These are phyloP conservation scores for Tephrocybe sp. DNA, from an alignment of 768 basidiomycete species.

Conservation along the genomic window DNA sequence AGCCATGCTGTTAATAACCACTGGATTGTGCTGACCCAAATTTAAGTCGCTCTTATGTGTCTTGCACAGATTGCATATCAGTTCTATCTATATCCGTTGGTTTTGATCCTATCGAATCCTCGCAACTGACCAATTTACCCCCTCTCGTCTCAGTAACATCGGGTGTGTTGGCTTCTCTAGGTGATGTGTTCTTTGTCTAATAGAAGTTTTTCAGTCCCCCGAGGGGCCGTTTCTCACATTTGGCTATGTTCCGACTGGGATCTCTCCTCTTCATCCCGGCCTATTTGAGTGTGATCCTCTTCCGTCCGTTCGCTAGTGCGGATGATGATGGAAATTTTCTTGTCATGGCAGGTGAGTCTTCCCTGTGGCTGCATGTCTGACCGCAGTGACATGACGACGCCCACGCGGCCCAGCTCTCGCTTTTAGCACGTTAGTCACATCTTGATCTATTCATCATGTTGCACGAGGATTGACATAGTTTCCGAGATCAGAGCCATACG, in stretches of 20 bases:
- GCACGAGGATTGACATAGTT: slow-evolving; percentile 5
- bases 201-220: slow-evolving; percentile 56
- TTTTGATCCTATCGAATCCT: neutral
- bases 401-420: slow-evolving; percentile 52
- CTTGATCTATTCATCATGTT: neutral
- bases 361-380: slow-evolving; percentile 11
- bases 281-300: slow-evolving; percentile 78
- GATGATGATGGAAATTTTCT: slow-evolving; percentile 71
- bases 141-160: slow-evolving; percentile 51
- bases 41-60: slow-evolving; percentile 86
- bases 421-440: slow-evolving; percentile 71
- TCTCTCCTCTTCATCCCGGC: slow-evolving; percentile 86
- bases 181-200: slow-evolving; percentile 4
- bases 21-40: slow-evolving; percentile 4
- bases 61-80: slow-evolving; percentile 92
- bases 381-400: slow-evolving; percentile 9
- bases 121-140: slow-evolving; percentile 3
- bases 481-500: slow-evolving; percentile 73
- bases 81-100: slow-evolving; percentile 88
- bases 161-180: slow-evolving; percentile 40
- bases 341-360: slow-evolving; percentile 73
- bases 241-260: slow-evolving; percentile 90
- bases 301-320: slow-evolving; percentile 70
- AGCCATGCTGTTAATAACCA: slow-evolving; percentile 22
- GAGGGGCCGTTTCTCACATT: slow-evolving; percentile 77